These are phyloP conservation scores for Mycena belliarum DNA, from an alignment of 768 basidiomycete genomes.

Conservation along the genomic window DNA sequence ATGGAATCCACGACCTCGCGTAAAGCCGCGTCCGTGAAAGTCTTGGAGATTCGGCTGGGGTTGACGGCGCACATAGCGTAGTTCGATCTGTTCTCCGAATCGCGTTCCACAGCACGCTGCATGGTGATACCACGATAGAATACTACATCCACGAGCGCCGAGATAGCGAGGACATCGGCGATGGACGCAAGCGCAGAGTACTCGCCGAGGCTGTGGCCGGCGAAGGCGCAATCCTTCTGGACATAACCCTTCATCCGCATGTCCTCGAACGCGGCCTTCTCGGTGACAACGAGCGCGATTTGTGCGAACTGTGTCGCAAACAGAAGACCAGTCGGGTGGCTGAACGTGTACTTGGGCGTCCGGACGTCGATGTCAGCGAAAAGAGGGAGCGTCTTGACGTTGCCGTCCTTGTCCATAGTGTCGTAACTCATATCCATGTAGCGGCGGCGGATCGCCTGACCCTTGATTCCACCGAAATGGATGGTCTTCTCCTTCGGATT, in stretches of 20 bases:
- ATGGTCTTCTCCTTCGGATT: slow-evolving; percentile 98
- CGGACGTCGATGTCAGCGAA: slow-evolving; percentile 95
- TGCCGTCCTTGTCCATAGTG: slow-evolving; percentile 93
- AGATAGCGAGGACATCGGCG: slow-evolving; percentile 93
- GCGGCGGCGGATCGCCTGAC: slow-evolving; percentile 96
- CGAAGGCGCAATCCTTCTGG: slow-evolving; percentile 90
- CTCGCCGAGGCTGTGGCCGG: slow-evolving; percentile 97
- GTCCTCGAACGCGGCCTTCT: slow-evolving; percentile 98
- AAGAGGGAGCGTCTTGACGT: slow-evolving; percentile 92
- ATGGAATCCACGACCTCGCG: slow-evolving; percentile 96
- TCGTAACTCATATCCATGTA: slow-evolving; percentile 99
- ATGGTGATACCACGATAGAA: slow-evolving; percentile 99
- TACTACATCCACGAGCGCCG: slow-evolving; percentile 94
- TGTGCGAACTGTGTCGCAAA: slow-evolving; percentile 99
- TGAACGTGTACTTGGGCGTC: slow-evolving; percentile 97
- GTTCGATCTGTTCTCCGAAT: slow-evolving; percentile 88
- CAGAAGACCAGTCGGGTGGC: slow-evolving; percentile 90
- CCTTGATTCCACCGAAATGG: slow-evolving; percentile 99
- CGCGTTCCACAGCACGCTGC: slow-evolving; percentile 98
- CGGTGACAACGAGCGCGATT: slow-evolving; percentile 96
- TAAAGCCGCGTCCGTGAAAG: slow-evolving; percentile 94
- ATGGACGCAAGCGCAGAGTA: slow-evolving; percentile 98
- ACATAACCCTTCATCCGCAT: slow-evolving; percentile 96
- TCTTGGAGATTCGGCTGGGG: slow-evolving; percentile 90
- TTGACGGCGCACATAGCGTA: slow-evolving; percentile 99